These are phyloP conservation scores for Dendrocalamus latiflorus DNA, from an alignment of 202 grass and related monocot genomes.

Conservation along the genomic window DNA sequence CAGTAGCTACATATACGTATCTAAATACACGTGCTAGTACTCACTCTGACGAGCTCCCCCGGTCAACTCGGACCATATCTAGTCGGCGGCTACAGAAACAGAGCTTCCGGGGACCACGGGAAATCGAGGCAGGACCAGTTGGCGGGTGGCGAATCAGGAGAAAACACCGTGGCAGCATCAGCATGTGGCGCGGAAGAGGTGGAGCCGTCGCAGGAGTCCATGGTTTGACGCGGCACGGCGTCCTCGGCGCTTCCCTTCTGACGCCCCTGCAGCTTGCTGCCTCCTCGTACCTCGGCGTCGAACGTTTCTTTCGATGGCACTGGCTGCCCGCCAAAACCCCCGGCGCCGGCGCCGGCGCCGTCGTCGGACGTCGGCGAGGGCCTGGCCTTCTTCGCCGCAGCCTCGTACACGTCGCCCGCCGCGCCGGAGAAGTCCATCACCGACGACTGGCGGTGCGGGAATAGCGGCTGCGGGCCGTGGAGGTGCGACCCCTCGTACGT, in stretches of 20 bases:
- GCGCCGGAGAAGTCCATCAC: neutral
- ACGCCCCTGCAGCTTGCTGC: neutral
- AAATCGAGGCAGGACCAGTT: slow-evolving; percentile 25
- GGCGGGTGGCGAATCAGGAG: slow-evolving; percentile 11
- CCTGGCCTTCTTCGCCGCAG: neutral
- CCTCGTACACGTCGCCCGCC: neutral
- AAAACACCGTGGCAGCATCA: neutral
- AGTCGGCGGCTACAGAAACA: neutral
- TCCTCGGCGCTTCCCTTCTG: neutral
- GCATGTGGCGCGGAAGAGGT: neutral
- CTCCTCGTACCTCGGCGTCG: neutral
- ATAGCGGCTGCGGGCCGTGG: slow-evolving; percentile 40
- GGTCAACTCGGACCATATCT: neutral
- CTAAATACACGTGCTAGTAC: neutral
- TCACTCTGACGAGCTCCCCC: neutral
- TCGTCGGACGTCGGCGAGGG: neutral
- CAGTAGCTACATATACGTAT: neutral
- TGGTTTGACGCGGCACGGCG: neutral
- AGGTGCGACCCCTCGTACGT: slow-evolving; percentile 65
- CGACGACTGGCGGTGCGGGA: slow-evolving; percentile 1
- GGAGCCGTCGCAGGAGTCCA: slow-evolving; percentile 18
- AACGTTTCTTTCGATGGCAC: neutral
- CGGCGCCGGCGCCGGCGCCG: neutral
- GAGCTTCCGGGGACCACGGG: slow-evolving; percentile 25
- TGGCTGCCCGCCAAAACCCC: neutral